Evolutionary conservation across 257 asterid genomes (phyloP), one percentile per base, ranked within the genome.

Genomic region (Scutellaria galericulata): DNA sequence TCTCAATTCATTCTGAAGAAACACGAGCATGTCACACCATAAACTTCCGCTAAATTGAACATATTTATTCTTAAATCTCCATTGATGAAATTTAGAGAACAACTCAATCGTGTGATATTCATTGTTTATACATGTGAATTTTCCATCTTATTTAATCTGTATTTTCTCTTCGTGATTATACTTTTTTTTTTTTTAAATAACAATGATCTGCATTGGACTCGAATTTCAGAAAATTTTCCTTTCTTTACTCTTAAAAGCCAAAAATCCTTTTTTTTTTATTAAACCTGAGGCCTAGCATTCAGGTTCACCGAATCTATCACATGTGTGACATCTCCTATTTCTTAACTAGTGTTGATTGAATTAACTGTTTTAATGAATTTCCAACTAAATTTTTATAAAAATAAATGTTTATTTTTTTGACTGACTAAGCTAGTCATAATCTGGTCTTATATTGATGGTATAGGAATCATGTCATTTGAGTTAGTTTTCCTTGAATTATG

Each of bases 401-500:
- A 37, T 6, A 42, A 7, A 63, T n/a, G 42, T 1, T 2, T 31
- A 31, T 31, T 31, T 39, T 27, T 54, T 27, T 52, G 52, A 54
- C 7, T 9, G 57, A 20, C 50, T 46, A 54, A 66, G 31, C 41
- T 71, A 64, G 62, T 15, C 15, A 52, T 37, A 52, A 22, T 35
- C 7, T 15, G 24, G 39, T 37, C 47, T 61, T 35, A 44, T 31
- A 7, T 41, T 27, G 44, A 42, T 56, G 51, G 37, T 15, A 65
- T 55, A 53, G 50, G 4, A n/a, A 27, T 11, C 6, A 52, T 56
- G 63, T 40, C 58, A 55, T 41, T 37, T 22, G 13, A 65, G 27
- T 60, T 69, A 41, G 10, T 6, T 39, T 47, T 35, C 40, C 55
- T 69, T 44, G 37, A 50, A 53, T 52, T 42, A 50, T 58, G 66